A percentile compares a stretch with the other conserved stretches of the same genome.
Evolutionary conservation across 2,329 filamentous ascomycete species (phyloP).

Genomic region (Phaeophleospora eucalypticola): DNA sequence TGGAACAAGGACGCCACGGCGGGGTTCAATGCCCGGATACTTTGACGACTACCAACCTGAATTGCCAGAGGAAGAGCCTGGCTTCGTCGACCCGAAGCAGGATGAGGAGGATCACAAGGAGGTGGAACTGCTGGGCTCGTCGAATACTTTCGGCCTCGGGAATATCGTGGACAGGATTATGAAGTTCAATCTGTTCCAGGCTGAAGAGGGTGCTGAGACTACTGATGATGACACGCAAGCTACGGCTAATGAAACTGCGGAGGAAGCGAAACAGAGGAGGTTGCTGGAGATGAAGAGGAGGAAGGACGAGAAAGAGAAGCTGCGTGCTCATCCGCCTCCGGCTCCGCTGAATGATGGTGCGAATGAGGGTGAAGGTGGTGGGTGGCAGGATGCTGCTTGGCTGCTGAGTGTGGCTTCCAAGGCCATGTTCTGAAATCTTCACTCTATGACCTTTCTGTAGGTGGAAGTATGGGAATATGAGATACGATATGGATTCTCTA

Average conservation of each 20-base stretch:
- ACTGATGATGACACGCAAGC: constrained; percentile 28
- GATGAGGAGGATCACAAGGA: constrained; percentile 43
- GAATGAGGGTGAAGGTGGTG: constrained; percentile 40
- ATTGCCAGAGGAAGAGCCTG: constrained; percentile 36
- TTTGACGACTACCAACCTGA: constrained; percentile 24
- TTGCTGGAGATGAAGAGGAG: constrained; percentile 32
- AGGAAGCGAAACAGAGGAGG: constrained; percentile 28
- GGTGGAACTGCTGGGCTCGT: constrained; percentile 49
- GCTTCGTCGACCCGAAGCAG: constrained; percentile 45
- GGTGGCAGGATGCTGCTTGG: constrained; percentile 59
- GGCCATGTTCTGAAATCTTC: constrained; percentile 30
- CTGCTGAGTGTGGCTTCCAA: constrained; percentile 52
- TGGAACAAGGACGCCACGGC: constrained; percentile 35
- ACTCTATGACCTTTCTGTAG: too few relatives aligned
- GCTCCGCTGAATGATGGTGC: constrained; percentile 36
- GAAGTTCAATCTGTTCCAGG: constrained; percentile 54
- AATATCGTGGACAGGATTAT: constrained; percentile 56
- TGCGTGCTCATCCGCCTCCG: constrained; percentile 19
- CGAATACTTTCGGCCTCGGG: constrained; percentile 52
- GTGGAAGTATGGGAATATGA: too few relatives aligned
- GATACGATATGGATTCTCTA: too few relatives aligned
- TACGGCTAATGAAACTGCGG: constrained; percentile 26
- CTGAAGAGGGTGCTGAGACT: constrained; percentile 48
- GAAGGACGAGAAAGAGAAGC: constrained; percentile 33
- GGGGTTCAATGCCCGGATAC: constrained; percentile 23